These are phyloP conservation scores for Fraxinus ornus DNA, from an alignment of 305 asterid genomes.

Conservation along the genomic window DNA sequence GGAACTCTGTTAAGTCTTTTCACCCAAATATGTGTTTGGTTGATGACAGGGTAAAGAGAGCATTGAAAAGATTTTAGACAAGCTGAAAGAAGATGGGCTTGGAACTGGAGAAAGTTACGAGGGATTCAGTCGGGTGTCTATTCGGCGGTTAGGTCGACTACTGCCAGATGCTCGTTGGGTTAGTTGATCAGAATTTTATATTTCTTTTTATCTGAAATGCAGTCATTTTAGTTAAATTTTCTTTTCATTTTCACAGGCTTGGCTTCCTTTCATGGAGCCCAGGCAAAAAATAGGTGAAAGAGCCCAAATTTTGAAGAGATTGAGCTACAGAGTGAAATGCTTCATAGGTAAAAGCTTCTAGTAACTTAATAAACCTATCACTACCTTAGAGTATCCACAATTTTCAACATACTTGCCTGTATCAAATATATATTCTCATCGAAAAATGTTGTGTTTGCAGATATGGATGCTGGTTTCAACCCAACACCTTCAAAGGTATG, in stretches of 20 bases:
- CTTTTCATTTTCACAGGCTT: constrained; percentile 39
- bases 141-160: constrained; percentile 79
- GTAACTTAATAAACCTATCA: background rate
- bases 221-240: background rate
- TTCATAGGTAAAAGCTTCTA: constrained; percentile 55
- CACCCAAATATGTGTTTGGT: constrained; percentile 23
- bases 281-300: constrained; percentile 44
- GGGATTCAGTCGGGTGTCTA: constrained; percentile 60
- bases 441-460: constrained; percentile 42
- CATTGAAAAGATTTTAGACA: constrained; percentile 45
- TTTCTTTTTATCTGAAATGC: constrained; percentile 16
- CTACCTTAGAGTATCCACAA: background rate
- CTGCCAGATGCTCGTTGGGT: constrained; percentile 93
- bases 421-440: constrained; percentile 9
- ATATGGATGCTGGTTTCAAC: constrained; percentile 73
- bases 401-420: background rate
- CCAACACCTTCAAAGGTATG: constrained; percentile 79
- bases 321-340: constrained; percentile 68
- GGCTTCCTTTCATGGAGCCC: constrained; percentile 90
- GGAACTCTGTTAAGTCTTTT: background rate
- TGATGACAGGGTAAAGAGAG: constrained; percentile 65
- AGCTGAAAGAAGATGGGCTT: constrained; percentile 42
- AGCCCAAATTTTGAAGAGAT: constrained; percentile 47
- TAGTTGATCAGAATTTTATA: constrained; percentile 24
- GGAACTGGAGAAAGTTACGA: constrained; percentile 50